phyloP scores from a whole-genome alignment of 257 asterid species.

The Coffea eugenioides region DNA sequence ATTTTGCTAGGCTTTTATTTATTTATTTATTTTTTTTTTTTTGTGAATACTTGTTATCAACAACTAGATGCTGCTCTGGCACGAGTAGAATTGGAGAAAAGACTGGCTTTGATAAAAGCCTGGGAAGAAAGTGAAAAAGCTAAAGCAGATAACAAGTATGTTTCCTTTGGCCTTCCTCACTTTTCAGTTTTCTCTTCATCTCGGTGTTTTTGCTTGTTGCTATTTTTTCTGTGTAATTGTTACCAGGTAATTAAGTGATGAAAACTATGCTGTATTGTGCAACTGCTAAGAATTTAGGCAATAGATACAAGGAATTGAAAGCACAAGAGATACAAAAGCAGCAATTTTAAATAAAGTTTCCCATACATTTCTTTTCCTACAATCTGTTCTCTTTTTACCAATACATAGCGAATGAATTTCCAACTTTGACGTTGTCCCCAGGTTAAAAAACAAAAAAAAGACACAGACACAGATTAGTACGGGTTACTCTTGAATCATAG shows the following conservation, averaged over 20 bases:
- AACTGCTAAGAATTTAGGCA: no score
- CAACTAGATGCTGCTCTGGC: conserved; percentile 40
- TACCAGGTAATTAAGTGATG: not conserved
- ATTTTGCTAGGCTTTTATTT: not conserved
- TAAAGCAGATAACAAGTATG: conserved; percentile 53
- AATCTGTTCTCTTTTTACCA: no score
- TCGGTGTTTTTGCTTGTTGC: not conserved
- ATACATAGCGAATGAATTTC: no score
- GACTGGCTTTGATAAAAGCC: conserved; percentile 58
- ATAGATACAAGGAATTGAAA: no score
- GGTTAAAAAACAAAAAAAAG: no score
- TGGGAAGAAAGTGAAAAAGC: conserved; percentile 74
- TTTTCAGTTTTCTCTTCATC: not conserved
- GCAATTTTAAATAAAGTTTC: no score
- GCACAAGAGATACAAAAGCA: no score
- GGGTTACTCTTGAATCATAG: no score
- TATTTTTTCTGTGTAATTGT: not conserved
- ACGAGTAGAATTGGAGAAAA: conserved; percentile 43
- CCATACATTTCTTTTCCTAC: no score
- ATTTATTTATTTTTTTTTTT: no score
- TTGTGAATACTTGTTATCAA: not conserved
- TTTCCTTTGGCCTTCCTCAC: not conserved
- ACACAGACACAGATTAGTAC: no score
- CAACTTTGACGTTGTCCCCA: no score
- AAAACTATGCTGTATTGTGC: not conserved